A percentile compares a stretch with the other conserved stretches of the same genome.
phyloP scores from a whole-genome alignment of 257 asterid genomes.

The Avicennia marina region DNA sequence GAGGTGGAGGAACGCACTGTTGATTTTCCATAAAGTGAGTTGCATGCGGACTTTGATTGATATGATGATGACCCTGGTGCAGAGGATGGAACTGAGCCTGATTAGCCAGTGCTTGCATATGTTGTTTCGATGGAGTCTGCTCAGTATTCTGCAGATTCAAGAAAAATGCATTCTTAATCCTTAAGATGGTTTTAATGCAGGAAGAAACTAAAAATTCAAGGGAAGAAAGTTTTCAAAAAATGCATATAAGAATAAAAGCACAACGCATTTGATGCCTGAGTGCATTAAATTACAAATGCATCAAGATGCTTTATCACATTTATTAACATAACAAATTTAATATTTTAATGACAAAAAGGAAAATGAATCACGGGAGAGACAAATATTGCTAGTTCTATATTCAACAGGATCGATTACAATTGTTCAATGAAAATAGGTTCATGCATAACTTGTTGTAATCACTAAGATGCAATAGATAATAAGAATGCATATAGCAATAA shows the following conservation, averaged over 20 bases:
- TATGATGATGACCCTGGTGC: slow-evolving; percentile 59
- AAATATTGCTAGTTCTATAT: not conserved
- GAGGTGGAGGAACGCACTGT: slow-evolving; percentile 67
- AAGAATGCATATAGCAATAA: not conserved
- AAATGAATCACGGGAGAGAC: not conserved
- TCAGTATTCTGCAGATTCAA: slow-evolving; percentile 46
- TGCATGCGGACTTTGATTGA: slow-evolving; percentile 56
- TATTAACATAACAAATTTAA: not conserved
- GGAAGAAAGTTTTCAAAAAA: not conserved
- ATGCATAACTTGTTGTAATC: not conserved
- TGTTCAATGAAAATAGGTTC: not conserved
- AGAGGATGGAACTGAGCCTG: slow-evolving; percentile 48
- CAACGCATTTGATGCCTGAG: slow-evolving; percentile 4
- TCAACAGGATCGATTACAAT: not conserved
- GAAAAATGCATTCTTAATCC: too few relatives aligned
- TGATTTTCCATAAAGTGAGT: slow-evolving; percentile 64
- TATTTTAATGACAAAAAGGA: not conserved
- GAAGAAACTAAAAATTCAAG: too few relatives aligned
- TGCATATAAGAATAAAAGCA: not conserved
- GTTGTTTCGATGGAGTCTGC: slow-evolving; percentile 62
- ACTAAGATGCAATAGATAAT: not conserved
- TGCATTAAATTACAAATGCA: not conserved
- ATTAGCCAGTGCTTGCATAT: slow-evolving; percentile 40
- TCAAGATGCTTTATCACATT: not conserved
- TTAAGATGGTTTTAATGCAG: too few relatives aligned